Base-by-base conservation (phyloP, 129 eudicot species). In the Flaveria sonorensis region DNA sequence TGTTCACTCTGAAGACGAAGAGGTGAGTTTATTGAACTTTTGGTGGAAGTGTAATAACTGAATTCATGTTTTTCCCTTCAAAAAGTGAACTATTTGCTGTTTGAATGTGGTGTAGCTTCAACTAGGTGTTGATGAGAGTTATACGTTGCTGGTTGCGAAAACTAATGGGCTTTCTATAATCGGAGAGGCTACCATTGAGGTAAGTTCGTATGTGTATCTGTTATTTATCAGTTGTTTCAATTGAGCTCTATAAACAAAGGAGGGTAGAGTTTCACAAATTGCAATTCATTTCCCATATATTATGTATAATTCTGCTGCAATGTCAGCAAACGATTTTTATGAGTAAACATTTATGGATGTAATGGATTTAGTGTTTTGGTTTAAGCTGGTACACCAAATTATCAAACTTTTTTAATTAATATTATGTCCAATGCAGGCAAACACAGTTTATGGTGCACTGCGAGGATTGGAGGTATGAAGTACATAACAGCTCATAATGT, bases 91-190 rank as follows among this genome's bases (percentile, higher is more conserved):
- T 30, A 36, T 21, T 36, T 69, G 67, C 6, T 77, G 66, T 51
- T 78, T 74, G 73, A 62, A 59, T 73, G 23, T 20, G 57, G 84
- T 76, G 62, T 79, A 88, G 98, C 88, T 93, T 74, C 88, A 86
- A 82, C 89, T 90, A 72, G 99, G 99, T 55, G 92, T 85, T 46
- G 97, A 94, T 45, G 99, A 94, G 89, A 94, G 92, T 79, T 91
- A 94, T 77, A 83, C 88, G 16, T 85, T 94, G 87, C 47, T 82
- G 72, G 86, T 94, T 77, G 83, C 78, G 18, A 79, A 79, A 79
- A 85, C 42, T 28, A 86, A 87, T 67, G 92, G 51, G 32, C 85
- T 32, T 56, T 88, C 99, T 2, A 78, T 91, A 19, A 59, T 89
- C 48, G 92, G 92, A 9, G 87, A 75, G 64, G 89, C 84, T 71